Evolutionary conservation across 352 stramenopile species (phyloP), one percentile per base, ranked within the genome.

Genomic region (Globisporangium carolinianum): DNA sequence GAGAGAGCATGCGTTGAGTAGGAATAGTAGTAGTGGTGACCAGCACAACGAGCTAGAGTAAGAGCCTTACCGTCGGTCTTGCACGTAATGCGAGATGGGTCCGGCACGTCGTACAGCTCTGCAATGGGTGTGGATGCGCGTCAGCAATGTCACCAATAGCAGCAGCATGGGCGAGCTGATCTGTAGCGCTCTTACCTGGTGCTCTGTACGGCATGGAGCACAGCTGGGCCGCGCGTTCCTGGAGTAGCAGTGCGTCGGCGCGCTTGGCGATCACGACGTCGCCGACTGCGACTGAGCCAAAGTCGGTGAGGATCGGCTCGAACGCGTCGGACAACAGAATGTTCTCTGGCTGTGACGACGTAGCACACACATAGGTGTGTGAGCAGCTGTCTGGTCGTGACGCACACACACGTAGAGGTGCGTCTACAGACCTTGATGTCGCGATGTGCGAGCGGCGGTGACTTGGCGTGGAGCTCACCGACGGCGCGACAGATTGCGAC

Each of bases 61-160:
- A 32, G 24, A 32, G 24, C 24, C 24, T 32, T 54, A 87, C 76
- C 76, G 53, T 96, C 87, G 0, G 85, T 95, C 35, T 71, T 61
- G 46, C 75, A 79, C 10, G 89, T 86, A 61, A 96, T 84, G 38
- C 78, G 62, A 0, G 75, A 66, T 39, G 79, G 72, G 53, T 87
- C 84, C 1, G 75, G 78, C 10, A 95, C 87, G 51, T 96, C 86
- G 61, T 96, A 96, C 5, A 96, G 78, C 55, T 96, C 87, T 87
- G 24, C 24, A 32, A 32, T 32, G 24, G 24, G 24, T 32, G 24
- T 32, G 24, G 24, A 32, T 32, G 24, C 24, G 24, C 24, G 24
- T 32, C 24, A 32, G 24, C 3, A 32, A 41, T 37, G 37, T 47
- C 12, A 47, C 4, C 35, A 60, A 53, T 6, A 36, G 18, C 17